Base-by-base conservation (phyloP, 169 alveolate species). In the Cryptosporidium viatorum region DNA sequence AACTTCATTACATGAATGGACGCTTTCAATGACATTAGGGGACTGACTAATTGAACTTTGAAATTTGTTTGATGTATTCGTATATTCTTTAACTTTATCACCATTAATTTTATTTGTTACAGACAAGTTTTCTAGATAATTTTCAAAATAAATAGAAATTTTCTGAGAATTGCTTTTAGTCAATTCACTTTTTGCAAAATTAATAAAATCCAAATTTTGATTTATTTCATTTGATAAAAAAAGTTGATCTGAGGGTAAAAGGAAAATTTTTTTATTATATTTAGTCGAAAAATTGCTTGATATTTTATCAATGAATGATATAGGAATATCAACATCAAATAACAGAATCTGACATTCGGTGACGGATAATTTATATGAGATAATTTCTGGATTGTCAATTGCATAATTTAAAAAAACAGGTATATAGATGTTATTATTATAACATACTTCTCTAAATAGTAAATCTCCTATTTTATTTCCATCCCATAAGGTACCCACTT, bases 371-470 rank as follows among this genome's bases (percentile, higher is more conserved):
- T 80, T 80, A 43, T 60, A 80, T 59, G 80, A 59, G 8, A 45
- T 80, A 21, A 51, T 80, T 80, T 80, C 89, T 41, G 75, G 80
- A 43, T 23, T 43, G 26, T 80, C 89, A 59, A 3, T 29, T 5
- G 41, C 6, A 65, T 60, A 80, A 62, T 80, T 80, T 65, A 80
- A 65, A 41, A 80, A 9, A 10, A 80, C 89, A 26, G 74, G 74
- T 26, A 65, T 50, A 5, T 21, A 80, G 14, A 14, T 43, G 6
- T 12, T 37, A 33, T 80, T 62, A 45, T 8, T 80, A 18, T 41
- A 80, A 31, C 89, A 80, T 16, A 65, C 55, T 59, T 80, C 89
- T 80, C 89, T 80, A 31, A 80, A 60, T 43, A 59, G 26, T n/a
- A 80, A 35, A 48, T 80, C 89, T 62, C 41, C 69, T 21, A 80